Evolutionary conservation across 192 early-diverging fungal species (phyloP).

Genomic region (Bifiguratus adelaidae): DNA sequence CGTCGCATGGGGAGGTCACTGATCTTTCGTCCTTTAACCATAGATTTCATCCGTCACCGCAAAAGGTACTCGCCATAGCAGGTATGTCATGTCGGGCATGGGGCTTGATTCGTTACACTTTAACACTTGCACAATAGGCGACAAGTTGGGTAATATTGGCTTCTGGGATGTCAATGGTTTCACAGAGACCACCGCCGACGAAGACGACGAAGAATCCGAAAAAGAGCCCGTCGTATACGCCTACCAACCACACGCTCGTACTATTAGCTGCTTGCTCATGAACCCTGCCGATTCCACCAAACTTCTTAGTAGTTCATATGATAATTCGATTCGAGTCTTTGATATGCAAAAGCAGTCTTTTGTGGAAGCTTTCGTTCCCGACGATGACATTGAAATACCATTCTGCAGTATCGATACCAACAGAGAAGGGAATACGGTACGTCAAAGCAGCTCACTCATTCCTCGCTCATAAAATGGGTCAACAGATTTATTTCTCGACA

Average conservation of each 20-base stretch:
- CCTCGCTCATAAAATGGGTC: not conserved
- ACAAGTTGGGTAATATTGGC: constrained; percentile 33
- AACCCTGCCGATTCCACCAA: constrained; percentile 29
- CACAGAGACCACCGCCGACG: constrained; percentile 15
- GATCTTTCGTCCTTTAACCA: not conserved
- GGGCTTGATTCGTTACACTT: no score
- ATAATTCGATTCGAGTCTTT: constrained; percentile 44
- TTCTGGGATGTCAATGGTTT: constrained; percentile 48
- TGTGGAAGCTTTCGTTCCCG: constrained; percentile 36
- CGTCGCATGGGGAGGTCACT: no score
- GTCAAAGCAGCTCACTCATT: not conserved
- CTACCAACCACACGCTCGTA: constrained; percentile 38
- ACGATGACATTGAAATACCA: constrained; percentile 15
- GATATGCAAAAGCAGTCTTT: constrained; percentile 42
- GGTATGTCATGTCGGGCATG: no score
- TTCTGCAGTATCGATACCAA: constrained; percentile 30
- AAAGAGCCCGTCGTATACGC: constrained; percentile 33
- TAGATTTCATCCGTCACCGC: not conserved
- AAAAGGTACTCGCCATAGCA: not conserved
- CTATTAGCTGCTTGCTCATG: constrained; percentile 37
- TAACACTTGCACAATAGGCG: constrained; percentile 7
- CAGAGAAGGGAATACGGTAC: constrained; percentile 12
- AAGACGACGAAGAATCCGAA: no score
- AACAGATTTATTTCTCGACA: constrained; percentile 40
- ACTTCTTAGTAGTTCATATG: constrained; percentile 43